Evolutionary conservation across 2,329 filamentous ascomycete genomes (phyloP).

Genomic region (Fusarium sp.): DNA sequence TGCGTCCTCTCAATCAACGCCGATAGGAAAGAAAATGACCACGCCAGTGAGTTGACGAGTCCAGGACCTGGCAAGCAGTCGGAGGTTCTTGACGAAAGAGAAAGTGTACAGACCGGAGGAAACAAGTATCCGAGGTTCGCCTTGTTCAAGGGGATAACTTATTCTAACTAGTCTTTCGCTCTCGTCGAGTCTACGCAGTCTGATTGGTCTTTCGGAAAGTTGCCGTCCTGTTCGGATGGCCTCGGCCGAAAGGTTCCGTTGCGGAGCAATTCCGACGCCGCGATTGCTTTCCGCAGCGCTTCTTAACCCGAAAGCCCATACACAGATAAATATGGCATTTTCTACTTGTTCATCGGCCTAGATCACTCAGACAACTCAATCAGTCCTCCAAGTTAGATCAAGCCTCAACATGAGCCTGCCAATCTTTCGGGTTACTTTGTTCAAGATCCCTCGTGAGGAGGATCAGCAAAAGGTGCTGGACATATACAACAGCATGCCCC

Average conservation of each 20-base stretch:
- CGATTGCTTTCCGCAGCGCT: not conserved
- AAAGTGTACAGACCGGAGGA: too few relatives aligned
- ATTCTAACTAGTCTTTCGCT: too few relatives aligned
- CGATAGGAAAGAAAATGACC: too few relatives aligned
- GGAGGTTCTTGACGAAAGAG: too few relatives aligned
- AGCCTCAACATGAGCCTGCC: not conserved
- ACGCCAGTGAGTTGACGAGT: too few relatives aligned
- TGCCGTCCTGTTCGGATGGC: not conserved
- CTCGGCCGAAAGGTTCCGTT: not conserved
- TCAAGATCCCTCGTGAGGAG: not conserved
- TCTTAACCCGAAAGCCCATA: not conserved
- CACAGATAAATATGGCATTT: not conserved
- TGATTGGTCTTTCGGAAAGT: not conserved
- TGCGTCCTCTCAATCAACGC: too few relatives aligned
- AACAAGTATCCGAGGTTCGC: too few relatives aligned
- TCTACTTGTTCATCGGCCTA: not conserved
- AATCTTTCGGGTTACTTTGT: not conserved
- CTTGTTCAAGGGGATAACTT: too few relatives aligned
- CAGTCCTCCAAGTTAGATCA: too few relatives aligned
- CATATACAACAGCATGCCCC: not conserved
- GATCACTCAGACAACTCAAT: rapidly evolving
- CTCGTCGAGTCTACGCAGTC: not conserved
- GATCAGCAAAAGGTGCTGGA: not conserved
- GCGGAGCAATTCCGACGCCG: not conserved
- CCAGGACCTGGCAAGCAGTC: too few relatives aligned